Evolutionary conservation across 352 stramenopile species (phyloP).

Genomic region (Lagenidium giganteum): DNA sequence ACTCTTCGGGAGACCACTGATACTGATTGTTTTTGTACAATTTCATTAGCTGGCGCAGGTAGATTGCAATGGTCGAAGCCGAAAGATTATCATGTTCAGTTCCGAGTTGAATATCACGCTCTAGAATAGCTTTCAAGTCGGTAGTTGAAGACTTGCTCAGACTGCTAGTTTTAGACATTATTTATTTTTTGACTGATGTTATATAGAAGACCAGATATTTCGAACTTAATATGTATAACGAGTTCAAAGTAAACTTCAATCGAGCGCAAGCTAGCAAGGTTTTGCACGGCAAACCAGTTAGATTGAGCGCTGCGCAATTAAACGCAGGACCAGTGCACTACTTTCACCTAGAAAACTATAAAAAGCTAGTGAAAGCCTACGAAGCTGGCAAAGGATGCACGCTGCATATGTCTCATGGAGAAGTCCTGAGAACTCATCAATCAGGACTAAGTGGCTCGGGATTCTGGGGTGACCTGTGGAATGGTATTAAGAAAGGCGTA

Average conservation of each 20-base stretch:
- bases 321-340: slow-evolving; percentile 1
- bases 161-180: neutral
- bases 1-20: neutral
- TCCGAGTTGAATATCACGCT: neutral
- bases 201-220: neutral
- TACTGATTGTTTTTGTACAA: neutral
- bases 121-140: neutral
- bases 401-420: slow-evolving; percentile 3
- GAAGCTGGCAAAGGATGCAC: slow-evolving; percentile 2
- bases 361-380: slow-evolving; percentile 6
- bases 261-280: neutral
- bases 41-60: neutral
- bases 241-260: neutral
- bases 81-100: neutral
- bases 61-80: neutral
- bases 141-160: slow-evolving; percentile 1
- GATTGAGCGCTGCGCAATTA: neutral
- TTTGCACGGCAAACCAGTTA: slow-evolving; percentile 6
- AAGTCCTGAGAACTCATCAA: slow-evolving; percentile 6
- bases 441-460: neutral
- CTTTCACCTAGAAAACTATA: slow-evolving; percentile 5
- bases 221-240: neutral
- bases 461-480: slow-evolving; percentile 4
- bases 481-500: slow-evolving; percentile 2
- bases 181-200: neutral